A percentile compares a stretch with the other conserved stretches of the same genome.
These are phyloP conservation scores for Arxiozyma heterogenica DNA, from an alignment of 1,139 yeast species.

Conservation along the genomic window DNA sequence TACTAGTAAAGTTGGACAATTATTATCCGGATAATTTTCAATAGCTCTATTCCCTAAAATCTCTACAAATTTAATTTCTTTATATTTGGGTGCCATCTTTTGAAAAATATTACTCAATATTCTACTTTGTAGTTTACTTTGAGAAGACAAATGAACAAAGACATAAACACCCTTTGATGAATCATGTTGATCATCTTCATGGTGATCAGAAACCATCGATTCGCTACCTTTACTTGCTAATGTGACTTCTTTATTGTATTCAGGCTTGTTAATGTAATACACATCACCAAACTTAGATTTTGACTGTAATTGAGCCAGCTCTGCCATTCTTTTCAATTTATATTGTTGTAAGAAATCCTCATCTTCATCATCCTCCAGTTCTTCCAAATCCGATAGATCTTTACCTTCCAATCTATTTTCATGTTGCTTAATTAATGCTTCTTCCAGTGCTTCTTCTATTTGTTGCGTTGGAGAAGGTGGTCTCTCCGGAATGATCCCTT, in stretches of 20 bases:
- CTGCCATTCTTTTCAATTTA: slow-evolving; percentile 65
- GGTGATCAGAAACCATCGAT: slow-evolving; percentile 3
- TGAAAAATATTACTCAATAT: slow-evolving; percentile 49
- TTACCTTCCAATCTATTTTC: slow-evolving; percentile 52
- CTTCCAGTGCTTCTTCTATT: slow-evolving; percentile 78
- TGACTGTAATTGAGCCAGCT: slow-evolving; percentile 52
- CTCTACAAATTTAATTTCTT: slow-evolving; percentile 86
- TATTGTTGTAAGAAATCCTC: slow-evolving; percentile 71
- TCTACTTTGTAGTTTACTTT: slow-evolving; percentile 65
- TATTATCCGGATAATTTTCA: slow-evolving; percentile 80
- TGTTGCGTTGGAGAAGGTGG: slow-evolving; percentile 85
- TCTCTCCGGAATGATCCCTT: slow-evolving; percentile 87
- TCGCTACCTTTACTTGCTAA: slow-evolving; percentile 48
- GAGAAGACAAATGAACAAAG: slow-evolving; percentile 66
- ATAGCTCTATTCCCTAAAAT: slow-evolving; percentile 83
- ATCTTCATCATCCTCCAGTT: slow-evolving; percentile 65
- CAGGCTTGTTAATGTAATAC: slow-evolving; percentile 71
- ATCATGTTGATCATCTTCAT: slow-evolving; percentile 13
- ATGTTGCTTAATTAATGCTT: slow-evolving; percentile 65
- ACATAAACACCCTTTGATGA: slow-evolving; percentile 39
- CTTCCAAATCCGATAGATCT: slow-evolving; percentile 72
- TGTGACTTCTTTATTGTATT: slow-evolving; percentile 78
- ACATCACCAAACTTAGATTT: slow-evolving; percentile 70
- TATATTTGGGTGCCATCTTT: slow-evolving; percentile 46
- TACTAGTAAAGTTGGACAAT: slow-evolving; percentile 83